Evolutionary conservation across 768 basidiomycete genomes (phyloP).

Genomic region (Hypholoma sublateritium): DNA sequence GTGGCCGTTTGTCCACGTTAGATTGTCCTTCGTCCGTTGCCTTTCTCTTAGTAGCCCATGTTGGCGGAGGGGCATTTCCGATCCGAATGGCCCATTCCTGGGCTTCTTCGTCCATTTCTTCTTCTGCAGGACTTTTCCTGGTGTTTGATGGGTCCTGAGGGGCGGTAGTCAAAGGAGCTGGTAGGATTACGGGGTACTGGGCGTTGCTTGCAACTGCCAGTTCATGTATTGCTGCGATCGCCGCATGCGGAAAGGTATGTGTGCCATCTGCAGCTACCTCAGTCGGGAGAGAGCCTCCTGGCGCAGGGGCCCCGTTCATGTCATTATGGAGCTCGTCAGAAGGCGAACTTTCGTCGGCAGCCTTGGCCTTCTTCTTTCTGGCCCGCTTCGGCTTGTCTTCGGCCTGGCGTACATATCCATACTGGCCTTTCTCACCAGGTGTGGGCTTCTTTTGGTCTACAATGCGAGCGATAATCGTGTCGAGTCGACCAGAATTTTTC

Average conservation of each 20-base stretch:
- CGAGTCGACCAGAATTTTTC: slow-evolving; percentile 72
- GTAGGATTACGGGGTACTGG: slow-evolving; percentile 21
- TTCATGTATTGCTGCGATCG: slow-evolving; percentile 16
- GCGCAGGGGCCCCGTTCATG: neutral
- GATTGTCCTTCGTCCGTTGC: slow-evolving; percentile 32
- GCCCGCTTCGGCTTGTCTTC: slow-evolving; percentile 67
- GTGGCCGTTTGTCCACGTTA: slow-evolving; percentile 43
- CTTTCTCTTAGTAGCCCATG: slow-evolving; percentile 64
- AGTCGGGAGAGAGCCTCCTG: slow-evolving; percentile 8
- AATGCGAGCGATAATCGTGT: slow-evolving; percentile 59
- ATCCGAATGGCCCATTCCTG: slow-evolving; percentile 67
- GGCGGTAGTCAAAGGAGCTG: slow-evolving; percentile 14
- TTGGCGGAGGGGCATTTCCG: slow-evolving; percentile 61
- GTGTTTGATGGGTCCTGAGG: slow-evolving; percentile 31
- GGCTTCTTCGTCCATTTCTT: slow-evolving; percentile 63
- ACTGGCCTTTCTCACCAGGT: slow-evolving; percentile 78
- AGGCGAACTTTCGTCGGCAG: slow-evolving; percentile 18
- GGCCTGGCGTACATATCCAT: slow-evolving; percentile 75
- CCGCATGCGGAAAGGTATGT: slow-evolving; percentile 16
- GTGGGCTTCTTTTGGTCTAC: slow-evolving; percentile 70
- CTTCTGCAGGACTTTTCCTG: slow-evolving; percentile 52
- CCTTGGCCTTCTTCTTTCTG: slow-evolving; percentile 46
- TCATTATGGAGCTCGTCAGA: slow-evolving; percentile 13
- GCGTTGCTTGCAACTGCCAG: slow-evolving; percentile 17
- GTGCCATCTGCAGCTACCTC: slow-evolving; percentile 9